A percentile compares a stretch with the other conserved stretches of the same genome.
Conservation (phyloP, 2,329 filamentous ascomycete genomes). For the Fusarium palustre region DNA sequence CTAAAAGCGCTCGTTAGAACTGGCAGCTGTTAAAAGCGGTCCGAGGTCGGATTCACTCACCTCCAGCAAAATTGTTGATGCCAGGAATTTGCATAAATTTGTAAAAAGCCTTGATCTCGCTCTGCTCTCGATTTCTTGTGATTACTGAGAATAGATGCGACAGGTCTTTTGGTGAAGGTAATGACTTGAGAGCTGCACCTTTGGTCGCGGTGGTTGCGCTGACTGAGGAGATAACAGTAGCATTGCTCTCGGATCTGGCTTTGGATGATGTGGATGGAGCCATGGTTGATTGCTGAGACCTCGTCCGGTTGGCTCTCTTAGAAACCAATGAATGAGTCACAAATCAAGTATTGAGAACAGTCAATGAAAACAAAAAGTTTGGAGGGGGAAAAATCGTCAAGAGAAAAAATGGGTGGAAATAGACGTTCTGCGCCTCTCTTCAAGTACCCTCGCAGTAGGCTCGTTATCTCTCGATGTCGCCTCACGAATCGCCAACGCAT, state of each 20-base stretch:
- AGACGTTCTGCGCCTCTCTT: conserved; percentile 11
- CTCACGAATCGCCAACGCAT: conserved; percentile 16
- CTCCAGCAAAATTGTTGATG: conserved; percentile 72
- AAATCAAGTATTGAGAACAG: not conserved
- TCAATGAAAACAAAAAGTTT: not conserved
- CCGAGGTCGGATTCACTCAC: conserved; percentile 55
- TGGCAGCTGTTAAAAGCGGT: not conserved
- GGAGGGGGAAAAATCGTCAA: conserved; percentile 5
- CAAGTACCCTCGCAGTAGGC: conserved; percentile 21
- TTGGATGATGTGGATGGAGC: conserved; percentile 31
- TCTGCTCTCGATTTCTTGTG: conserved; percentile 73
- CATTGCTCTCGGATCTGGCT: conserved; percentile 17
- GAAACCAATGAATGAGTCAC: not conserved
- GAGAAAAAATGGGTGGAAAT: conserved; percentile 12
- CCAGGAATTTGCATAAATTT: conserved; percentile 79
- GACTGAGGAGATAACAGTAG: conserved; percentile 2
- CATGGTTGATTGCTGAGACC: conserved; percentile 28
- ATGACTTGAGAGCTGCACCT: conserved; percentile 21
- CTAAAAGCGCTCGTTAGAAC: conserved; percentile 56
- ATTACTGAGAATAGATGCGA: conserved; percentile 81
- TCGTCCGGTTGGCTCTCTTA: not conserved
- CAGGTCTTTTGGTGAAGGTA: conserved; percentile 72
- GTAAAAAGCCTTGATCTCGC: conserved; percentile 83
- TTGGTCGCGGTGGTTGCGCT: conserved; percentile 13
- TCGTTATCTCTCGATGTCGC: conserved; percentile 4